A percentile compares a stretch with the other conserved stretches of the same genome.
Conservation (phyloP, 2,329 filamentous ascomycete species). For the Chaetomiaceae sp. region DNA sequence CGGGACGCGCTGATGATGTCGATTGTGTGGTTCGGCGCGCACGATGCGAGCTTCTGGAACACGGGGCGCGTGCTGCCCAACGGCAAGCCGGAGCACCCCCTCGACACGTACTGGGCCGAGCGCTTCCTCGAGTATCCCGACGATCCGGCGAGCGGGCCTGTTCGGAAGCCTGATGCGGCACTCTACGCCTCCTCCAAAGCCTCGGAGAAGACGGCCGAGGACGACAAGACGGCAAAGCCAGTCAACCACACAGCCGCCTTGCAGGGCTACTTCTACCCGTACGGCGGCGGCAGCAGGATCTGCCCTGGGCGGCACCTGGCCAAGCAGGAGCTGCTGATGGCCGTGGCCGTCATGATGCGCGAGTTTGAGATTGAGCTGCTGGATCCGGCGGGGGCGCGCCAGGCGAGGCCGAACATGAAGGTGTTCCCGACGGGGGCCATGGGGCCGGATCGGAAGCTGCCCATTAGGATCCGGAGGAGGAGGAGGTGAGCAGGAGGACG, state of each 20-base stretch:
- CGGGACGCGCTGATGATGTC: conserved; percentile 27
- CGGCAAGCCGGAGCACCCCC: conserved; percentile 23
- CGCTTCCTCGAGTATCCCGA: conserved; percentile 33
- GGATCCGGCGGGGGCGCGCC: conserved; percentile 4
- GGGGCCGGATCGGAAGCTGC: conserved; percentile 13
- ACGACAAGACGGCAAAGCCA: conserved; percentile 18
- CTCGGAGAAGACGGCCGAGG: conserved; percentile 8
- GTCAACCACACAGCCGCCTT: conserved; percentile 9
- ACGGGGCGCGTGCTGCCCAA: conserved; percentile 19
- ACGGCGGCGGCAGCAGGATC: conserved; percentile 20
- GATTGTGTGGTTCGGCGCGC: conserved; percentile 27
- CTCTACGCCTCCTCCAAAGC: conserved; percentile 12
- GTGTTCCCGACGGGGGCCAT: conserved; percentile 15
- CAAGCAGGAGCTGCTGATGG: conserved; percentile 18
- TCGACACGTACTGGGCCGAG: conserved; percentile 34
- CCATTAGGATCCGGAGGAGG: conserved; percentile 14
- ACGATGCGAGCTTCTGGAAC: conserved; percentile 31
- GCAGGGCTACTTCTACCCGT: conserved; percentile 20
- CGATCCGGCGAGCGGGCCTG: conserved; percentile 28
- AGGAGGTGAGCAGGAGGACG: too few species aligned
- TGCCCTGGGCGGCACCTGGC: conserved; percentile 23
- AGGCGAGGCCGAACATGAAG: conserved; percentile 7
- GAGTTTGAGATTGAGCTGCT: conserved; percentile 20
- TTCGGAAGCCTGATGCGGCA: conserved; percentile 14
- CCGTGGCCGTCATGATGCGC: conserved; percentile 16